These are phyloP conservation scores for Conticribra guillardii DNA, from an alignment of 108 stramenopile genomes.

Conservation along the genomic window DNA sequence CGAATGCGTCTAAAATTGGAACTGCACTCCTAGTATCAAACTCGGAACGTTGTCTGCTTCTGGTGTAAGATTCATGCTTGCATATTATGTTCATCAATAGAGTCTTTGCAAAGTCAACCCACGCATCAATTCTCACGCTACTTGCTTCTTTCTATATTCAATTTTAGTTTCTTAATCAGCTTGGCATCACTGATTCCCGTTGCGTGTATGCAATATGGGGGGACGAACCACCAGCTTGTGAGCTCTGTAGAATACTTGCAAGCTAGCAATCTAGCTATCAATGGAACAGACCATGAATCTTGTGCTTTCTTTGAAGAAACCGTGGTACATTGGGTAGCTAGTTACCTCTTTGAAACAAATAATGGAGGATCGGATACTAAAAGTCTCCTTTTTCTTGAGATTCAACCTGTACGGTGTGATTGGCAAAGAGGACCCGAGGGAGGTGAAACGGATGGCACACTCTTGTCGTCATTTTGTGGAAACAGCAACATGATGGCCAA, in stretches of 20 bases:
- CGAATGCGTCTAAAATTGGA: conserved; percentile 83
- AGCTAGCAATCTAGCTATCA: conserved; percentile 59
- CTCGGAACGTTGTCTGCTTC: conserved; percentile 64
- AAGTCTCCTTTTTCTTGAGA: conserved; percentile 60
- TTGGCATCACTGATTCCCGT: conserved; percentile 50
- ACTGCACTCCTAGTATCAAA: conserved; percentile 82
- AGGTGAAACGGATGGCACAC: background rate
- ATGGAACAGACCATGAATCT: conserved; percentile 36
- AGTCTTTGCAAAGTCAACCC: too few species aligned
- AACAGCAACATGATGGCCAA: background rate
- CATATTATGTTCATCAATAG: too few species aligned
- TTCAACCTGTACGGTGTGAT: conserved; percentile 67
- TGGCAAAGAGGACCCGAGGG: conserved; percentile 37
- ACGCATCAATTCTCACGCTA: background rate
- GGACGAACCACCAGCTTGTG: conserved; percentile 37
- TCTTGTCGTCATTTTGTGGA: conserved; percentile 1
- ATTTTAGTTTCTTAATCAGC: conserved; percentile 52
- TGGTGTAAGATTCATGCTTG: conserved; percentile 50
- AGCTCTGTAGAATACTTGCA: conserved; percentile 65
- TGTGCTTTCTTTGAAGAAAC: conserved; percentile 62
- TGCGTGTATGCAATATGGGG: conserved; percentile 10
- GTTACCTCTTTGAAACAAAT: conserved; percentile 15
- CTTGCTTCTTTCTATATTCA: conserved; percentile 2
- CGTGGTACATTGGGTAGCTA: conserved; percentile 57
- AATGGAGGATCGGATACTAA: conserved; percentile 10